Conservation (phyloP, 352 stramenopile species). For the Aphanomyces astaci region DNA sequence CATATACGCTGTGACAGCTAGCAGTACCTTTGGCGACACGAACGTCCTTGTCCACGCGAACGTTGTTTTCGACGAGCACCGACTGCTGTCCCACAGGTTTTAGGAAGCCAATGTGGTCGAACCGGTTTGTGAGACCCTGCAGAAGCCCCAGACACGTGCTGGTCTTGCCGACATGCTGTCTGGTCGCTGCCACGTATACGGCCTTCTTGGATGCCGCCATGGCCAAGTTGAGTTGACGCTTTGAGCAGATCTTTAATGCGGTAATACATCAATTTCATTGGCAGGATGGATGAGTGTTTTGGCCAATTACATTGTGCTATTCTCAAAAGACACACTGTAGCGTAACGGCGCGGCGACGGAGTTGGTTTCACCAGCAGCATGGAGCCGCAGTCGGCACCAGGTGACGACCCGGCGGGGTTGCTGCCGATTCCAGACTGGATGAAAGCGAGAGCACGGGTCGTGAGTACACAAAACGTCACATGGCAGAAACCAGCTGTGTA, state of each 20-base stretch:
- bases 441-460: constrained; percentile 11
- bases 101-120: constrained; percentile 85
- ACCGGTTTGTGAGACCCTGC: constrained; percentile 87
- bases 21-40: constrained; percentile 78
- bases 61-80: constrained; percentile 53
- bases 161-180: constrained; percentile 87
- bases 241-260: constrained; percentile 1
- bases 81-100: constrained; percentile 94
- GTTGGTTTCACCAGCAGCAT: background rate
- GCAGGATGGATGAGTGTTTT: background rate
- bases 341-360: background rate
- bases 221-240: background rate
- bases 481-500: constrained; percentile 14
- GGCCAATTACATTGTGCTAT: background rate
- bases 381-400: background rate
- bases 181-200: constrained; percentile 80
- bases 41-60: constrained; percentile 89
- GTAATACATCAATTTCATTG: background rate
- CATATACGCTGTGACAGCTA: background rate
- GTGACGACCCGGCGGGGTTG: constrained; percentile 1
- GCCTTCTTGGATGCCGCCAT: constrained; percentile 30
- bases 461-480: constrained; percentile 11
- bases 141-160: constrained; percentile 92
- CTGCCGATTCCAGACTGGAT: constrained; percentile 18
- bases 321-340: background rate